phyloP scores from a whole-genome alignment of 2,329 filamentous ascomycete species.

The Beauveria rudraprayagi region DNA sequence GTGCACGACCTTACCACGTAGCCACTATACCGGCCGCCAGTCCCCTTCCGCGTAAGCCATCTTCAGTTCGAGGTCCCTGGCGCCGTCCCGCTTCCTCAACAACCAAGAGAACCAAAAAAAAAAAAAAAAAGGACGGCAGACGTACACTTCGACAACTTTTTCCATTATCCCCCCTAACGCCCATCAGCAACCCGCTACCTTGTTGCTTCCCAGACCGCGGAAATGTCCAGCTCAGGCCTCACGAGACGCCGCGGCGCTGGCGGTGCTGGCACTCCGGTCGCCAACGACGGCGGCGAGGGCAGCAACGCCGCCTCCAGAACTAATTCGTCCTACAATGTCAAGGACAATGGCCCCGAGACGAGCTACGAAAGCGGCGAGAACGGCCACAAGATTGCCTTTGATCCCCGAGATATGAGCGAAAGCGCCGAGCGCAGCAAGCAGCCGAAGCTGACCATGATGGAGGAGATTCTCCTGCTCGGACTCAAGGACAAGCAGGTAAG shows the following conservation, averaged over 20 bases:
- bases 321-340: constrained; percentile 46
- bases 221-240: constrained; percentile 42
- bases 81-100: constrained; percentile 4
- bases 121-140: background rate
- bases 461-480: constrained; percentile 90
- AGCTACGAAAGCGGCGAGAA: constrained; percentile 90
- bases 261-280: constrained; percentile 50
- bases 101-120: background rate
- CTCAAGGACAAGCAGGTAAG: constrained; percentile 97
- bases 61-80: background rate
- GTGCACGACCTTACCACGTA: background rate
- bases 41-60: background rate
- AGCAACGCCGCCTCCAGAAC: constrained; percentile 47
- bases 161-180: background rate
- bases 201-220: constrained; percentile 11
- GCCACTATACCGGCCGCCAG: background rate
- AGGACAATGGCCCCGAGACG: constrained; percentile 58
- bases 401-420: constrained; percentile 95
- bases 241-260: constrained; percentile 59
- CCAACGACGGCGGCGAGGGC: constrained; percentile 48
- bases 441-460: constrained; percentile 97
- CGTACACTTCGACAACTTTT: background rate
- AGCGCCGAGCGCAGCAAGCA: constrained; percentile 94
- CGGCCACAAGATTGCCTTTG: constrained; percentile 97
- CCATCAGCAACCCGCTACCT: background rate